phyloP scores from a whole-genome alignment of 1,284 basidiomycete genomes.

The Schizopora paradoxa region DNA sequence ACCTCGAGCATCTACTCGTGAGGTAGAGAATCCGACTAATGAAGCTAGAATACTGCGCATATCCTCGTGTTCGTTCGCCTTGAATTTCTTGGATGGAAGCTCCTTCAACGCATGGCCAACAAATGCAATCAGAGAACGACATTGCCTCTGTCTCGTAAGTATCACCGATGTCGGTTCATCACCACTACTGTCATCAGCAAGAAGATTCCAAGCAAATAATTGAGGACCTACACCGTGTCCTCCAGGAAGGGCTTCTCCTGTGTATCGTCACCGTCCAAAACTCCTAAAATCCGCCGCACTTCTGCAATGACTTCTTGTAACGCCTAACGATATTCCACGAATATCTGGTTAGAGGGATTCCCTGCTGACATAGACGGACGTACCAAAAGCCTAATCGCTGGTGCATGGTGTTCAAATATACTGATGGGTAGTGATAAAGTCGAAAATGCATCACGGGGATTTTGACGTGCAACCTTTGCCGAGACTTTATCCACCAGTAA shows the following conservation, averaged over 20 bases:
- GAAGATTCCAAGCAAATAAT: conserved; percentile 5
- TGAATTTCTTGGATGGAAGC: conserved; percentile 23
- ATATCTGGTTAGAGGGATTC: conserved; percentile 18
- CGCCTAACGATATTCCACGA: conserved; percentile 39
- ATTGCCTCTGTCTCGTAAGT: conserved; percentile 54
- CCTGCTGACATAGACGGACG: conserved; percentile 25
- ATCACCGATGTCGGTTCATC: conserved; percentile 45
- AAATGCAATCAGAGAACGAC: conserved; percentile 62
- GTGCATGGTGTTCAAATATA: conserved; percentile 55
- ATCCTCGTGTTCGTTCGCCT: conserved; percentile 21
- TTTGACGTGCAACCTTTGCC: conserved; percentile 66
- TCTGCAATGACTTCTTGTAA: conserved; percentile 67
- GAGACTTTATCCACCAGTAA: conserved; percentile 79
- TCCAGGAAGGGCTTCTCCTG: conserved; percentile 51
- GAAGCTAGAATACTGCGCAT: conserved; percentile 40
- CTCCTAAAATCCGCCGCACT: conserved; percentile 50
- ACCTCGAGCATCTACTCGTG: conserved; percentile 26
- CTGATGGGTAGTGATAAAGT: conserved; percentile 65
- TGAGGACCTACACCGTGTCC: conserved; percentile 41
- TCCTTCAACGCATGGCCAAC: conserved; percentile 42
- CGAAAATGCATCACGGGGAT: conserved; percentile 49
- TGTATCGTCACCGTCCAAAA: conserved; percentile 37
- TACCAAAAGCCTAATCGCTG: conserved; percentile 52
- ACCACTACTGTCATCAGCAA: conserved; percentile 35
- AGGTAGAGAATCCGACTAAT: conserved; percentile 38